These are phyloP conservation scores for Trifolium pratense DNA, from an alignment of 306 rosid genomes.

Conservation along the genomic window DNA sequence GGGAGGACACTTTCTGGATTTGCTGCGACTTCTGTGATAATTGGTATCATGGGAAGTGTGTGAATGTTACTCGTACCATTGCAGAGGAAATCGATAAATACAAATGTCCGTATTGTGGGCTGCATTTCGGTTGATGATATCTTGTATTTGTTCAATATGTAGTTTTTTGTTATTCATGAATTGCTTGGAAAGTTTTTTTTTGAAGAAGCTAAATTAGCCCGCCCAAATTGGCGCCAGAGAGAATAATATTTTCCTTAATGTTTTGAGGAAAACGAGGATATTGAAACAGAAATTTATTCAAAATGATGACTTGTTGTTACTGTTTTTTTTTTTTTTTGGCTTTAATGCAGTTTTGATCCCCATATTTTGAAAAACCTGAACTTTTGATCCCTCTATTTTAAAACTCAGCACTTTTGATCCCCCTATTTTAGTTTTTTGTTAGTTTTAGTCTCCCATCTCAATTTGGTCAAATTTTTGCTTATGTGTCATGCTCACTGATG, in stretches of 20 bases:
- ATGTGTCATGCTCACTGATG: too few relatives aligned
- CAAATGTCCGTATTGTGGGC: conserved; percentile 83
- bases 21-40: conserved; percentile 88
- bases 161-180: conserved; percentile 22
- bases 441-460: too few relatives aligned
- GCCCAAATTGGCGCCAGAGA: too few relatives aligned
- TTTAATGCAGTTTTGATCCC: too few relatives aligned
- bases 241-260: conserved; percentile 35
- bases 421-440: too few relatives aligned
- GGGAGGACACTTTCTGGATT: conserved; percentile 88
- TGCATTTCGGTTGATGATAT: conserved; percentile 46
- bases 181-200: conserved; percentile 44
- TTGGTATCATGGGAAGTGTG: conserved; percentile 95
- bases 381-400: too few relatives aligned
- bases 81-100: conserved; percentile 89
- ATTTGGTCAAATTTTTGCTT: too few relatives aligned
- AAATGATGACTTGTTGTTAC: not conserved
- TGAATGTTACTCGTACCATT: conserved; percentile 87
- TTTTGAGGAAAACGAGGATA: conserved; percentile 37
- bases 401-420: too few relatives aligned
- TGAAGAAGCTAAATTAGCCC: too few relatives aligned
- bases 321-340: too few relatives aligned
- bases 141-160: conserved; percentile 41
- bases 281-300: conserved; percentile 35
- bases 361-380: too few relatives aligned